phyloP scores from a whole-genome alignment of 306 rosid species.

The Nissolia schottii region DNA sequence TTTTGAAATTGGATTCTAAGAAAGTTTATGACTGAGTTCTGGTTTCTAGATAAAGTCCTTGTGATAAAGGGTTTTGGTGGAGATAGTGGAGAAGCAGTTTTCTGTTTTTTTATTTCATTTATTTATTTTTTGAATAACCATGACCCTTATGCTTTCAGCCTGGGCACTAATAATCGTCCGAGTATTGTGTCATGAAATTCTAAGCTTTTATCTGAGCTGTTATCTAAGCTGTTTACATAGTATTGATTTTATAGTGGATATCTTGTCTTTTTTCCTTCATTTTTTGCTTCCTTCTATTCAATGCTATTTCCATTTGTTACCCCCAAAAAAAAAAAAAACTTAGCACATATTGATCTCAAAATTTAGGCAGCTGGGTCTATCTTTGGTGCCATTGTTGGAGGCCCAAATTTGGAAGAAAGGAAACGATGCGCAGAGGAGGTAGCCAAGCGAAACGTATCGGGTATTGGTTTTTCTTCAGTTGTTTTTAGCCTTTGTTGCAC shows the following conservation, averaged over 20 bases:
- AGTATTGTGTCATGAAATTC: neutral
- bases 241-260: neutral
- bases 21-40: neutral
- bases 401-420: conserved; percentile 67
- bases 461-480: conserved; percentile 30
- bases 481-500: neutral
- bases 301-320: neutral
- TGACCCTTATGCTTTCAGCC: neutral
- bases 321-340: neutral
- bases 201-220: no score
- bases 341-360: conserved; percentile 9
- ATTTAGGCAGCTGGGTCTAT: conserved; percentile 65
- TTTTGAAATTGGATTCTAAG: neutral
- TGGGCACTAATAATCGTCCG: neutral
- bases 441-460: conserved; percentile 71
- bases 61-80: neutral
- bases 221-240: neutral
- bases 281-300: neutral
- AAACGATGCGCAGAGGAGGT: conserved; percentile 80
- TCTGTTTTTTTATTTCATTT: no score
- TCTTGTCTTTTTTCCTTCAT: neutral
- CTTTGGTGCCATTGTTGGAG: conserved; percentile 95
- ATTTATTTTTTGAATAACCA: neutral
- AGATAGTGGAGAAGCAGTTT: neutral
- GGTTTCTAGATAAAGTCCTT: neutral